These are phyloP conservation scores for Piedraia hortae DNA, from an alignment of 2,329 filamentous ascomycete species.

Conservation along the genomic window DNA sequence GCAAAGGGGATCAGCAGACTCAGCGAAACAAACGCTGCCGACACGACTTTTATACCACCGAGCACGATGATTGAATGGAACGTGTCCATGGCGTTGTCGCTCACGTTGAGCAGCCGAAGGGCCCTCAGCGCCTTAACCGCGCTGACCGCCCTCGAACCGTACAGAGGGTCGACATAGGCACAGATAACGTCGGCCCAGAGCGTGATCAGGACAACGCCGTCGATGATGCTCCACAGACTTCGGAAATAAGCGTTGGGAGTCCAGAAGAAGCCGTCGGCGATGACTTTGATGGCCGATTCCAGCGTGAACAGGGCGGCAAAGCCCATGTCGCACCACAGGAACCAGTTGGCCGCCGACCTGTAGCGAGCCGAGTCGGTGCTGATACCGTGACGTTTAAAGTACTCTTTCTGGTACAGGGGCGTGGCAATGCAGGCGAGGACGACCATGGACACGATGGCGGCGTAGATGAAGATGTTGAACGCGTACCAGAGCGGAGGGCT, in stretches of 20 bases:
- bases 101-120: slow-evolving; percentile 74
- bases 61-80: slow-evolving; percentile 92
- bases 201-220: slow-evolving; percentile 69
- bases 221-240: slow-evolving; percentile 90
- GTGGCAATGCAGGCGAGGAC: slow-evolving; percentile 81
- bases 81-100: slow-evolving; percentile 79
- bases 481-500: slow-evolving; percentile 76
- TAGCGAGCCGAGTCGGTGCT: too few relatives aligned
- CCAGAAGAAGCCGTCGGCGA: slow-evolving; percentile 88
- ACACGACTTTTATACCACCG: slow-evolving; percentile 80
- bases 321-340: slow-evolving; percentile 73
- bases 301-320: slow-evolving; percentile 69
- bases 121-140: slow-evolving; percentile 93
- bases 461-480: slow-evolving; percentile 83
- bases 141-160: slow-evolving; percentile 69
- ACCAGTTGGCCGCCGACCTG: slow-evolving; percentile 50
- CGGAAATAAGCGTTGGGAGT: slow-evolving; percentile 93
- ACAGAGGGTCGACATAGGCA: slow-evolving; percentile 52
- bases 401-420: slow-evolving; percentile 73
- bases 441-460: slow-evolving; percentile 93
- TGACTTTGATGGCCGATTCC: slow-evolving; percentile 71
- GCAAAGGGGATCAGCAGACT: slow-evolving; percentile 89
- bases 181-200: slow-evolving; percentile 87
- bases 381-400: slow-evolving; percentile 24
- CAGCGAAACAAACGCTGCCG: slow-evolving; percentile 76